These are phyloP conservation scores for Apiospora pterosperma DNA, from an alignment of 2,329 filamentous ascomycete species.

Conservation along the genomic window DNA sequence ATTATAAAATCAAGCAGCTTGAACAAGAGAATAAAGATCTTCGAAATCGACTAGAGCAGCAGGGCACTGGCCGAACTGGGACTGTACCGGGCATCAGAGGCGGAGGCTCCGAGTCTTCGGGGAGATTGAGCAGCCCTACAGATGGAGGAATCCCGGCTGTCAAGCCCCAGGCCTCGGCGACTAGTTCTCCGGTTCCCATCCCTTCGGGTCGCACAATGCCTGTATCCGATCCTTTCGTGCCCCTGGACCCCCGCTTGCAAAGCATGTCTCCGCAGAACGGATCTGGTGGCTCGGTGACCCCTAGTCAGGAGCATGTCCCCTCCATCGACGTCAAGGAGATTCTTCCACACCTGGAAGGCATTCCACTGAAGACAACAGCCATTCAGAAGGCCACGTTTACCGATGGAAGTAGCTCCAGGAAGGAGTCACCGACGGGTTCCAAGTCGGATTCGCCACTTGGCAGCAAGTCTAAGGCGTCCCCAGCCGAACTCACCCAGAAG, in stretches of 20 bases:
- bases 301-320: slow-evolving; percentile 33
- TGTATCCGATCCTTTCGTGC: slow-evolving; percentile 33
- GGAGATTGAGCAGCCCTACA: slow-evolving; percentile 10
- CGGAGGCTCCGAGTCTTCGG: slow-evolving; percentile 10
- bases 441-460: slow-evolving; percentile 23
- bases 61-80: background rate
- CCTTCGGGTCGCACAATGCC: slow-evolving; percentile 27
- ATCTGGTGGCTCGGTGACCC: slow-evolving; percentile 2
- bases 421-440: slow-evolving; percentile 25
- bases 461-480: slow-evolving; percentile 21
- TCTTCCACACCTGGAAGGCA: slow-evolving; percentile 57
- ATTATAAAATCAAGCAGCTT: background rate
- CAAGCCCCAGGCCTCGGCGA: slow-evolving; percentile 8
- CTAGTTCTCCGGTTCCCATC: slow-evolving; percentile 7
- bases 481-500: slow-evolving; percentile 42
- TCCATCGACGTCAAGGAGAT: slow-evolving; percentile 57
- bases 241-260: slow-evolving; percentile 44
- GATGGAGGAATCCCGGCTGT: slow-evolving; percentile 11
- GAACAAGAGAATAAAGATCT: slow-evolving; percentile 26
- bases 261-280: slow-evolving; percentile 26
- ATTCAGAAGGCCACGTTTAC: slow-evolving; percentile 50
- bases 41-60: background rate
- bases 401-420: slow-evolving; percentile 30
- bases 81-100: slow-evolving; percentile 11
- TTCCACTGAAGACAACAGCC: slow-evolving; percentile 52